A percentile compares a stretch with the other conserved stretches of the same genome.
These are phyloP conservation scores for Podospora anserina DNA, from an alignment of 495 filamentous ascomycete genomes.

Conservation along the genomic window DNA sequence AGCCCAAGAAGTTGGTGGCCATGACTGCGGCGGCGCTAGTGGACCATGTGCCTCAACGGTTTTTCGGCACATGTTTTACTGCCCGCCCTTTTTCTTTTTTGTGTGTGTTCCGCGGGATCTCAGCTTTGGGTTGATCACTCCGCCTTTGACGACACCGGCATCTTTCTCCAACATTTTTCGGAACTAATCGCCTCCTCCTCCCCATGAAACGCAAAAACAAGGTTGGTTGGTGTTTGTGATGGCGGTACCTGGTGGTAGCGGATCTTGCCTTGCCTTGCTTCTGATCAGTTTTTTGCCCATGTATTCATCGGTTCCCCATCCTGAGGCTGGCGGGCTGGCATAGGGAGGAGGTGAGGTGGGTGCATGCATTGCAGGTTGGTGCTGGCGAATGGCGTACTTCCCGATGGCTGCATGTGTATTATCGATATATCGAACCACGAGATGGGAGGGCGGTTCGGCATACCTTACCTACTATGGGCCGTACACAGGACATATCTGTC, in stretches of 20 bases:
- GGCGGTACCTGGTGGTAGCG: background rate
- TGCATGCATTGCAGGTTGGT: background rate
- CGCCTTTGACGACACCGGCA: background rate
- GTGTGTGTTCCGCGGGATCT: no score
- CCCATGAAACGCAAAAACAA: background rate
- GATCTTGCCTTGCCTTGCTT: background rate
- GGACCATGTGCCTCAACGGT: constrained; percentile 1
- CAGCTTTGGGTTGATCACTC: background rate
- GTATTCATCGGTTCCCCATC: background rate
- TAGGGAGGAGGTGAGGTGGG: no score
- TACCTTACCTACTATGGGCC: background rate
- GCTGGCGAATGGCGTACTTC: constrained; percentile 4
- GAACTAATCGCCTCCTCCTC: background rate
- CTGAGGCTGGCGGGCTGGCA: no score
- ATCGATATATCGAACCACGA: background rate
- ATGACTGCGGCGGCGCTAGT: constrained; percentile 12
- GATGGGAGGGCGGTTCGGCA: background rate
- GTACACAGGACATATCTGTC: background rate
- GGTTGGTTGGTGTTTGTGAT: background rate
- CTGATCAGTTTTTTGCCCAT: background rate
- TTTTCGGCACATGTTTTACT: constrained; percentile 12
- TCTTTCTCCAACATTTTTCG: background rate
- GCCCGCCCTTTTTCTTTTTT: background rate
- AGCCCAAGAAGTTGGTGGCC: background rate
- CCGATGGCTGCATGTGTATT: background rate